Evolutionary conservation across 148 eudicot species (phyloP).

Genomic region (Cornus controversa): DNA sequence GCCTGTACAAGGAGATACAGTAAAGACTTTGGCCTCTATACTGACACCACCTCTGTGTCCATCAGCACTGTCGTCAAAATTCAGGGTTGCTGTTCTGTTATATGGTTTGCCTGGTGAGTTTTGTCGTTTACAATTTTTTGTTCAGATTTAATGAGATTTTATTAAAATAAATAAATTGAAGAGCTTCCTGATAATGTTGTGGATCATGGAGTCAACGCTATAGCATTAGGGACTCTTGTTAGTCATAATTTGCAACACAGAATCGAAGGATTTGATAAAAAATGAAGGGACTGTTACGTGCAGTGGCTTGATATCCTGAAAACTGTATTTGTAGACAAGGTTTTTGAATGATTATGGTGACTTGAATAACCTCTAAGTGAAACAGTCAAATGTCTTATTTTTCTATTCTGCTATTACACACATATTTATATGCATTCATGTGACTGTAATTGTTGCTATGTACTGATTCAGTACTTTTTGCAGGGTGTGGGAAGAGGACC

Average conservation of each 20-base stretch:
- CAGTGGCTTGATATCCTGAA: neutral
- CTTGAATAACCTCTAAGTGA: neutral
- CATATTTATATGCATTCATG: neutral
- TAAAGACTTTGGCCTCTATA: slow-evolving; percentile 64
- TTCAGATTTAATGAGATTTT: neutral
- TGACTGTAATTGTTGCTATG: slow-evolving; percentile 11
- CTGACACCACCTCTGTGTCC: slow-evolving; percentile 78
- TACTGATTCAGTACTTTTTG: slow-evolving; percentile 32
- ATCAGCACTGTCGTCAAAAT: slow-evolving; percentile 76
- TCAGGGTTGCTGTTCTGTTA: slow-evolving; percentile 69
- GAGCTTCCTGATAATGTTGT: neutral
- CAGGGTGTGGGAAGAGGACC: slow-evolving; percentile 94
- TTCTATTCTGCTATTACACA: neutral
- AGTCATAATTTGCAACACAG: neutral
- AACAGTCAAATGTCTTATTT: neutral
- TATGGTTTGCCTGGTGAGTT: slow-evolving; percentile 77
- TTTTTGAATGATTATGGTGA: neutral
- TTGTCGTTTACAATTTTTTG: slow-evolving; percentile 1
- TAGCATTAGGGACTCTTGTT: neutral
- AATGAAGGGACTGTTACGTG: neutral
- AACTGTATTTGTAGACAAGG: neutral
- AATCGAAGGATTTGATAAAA: neutral
- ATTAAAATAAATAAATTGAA: neutral
- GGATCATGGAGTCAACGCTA: neutral
- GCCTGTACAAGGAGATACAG: slow-evolving; percentile 59